Conservation (phyloP, 129 eudicot genomes). For the Dittrichia graveolens region DNA sequence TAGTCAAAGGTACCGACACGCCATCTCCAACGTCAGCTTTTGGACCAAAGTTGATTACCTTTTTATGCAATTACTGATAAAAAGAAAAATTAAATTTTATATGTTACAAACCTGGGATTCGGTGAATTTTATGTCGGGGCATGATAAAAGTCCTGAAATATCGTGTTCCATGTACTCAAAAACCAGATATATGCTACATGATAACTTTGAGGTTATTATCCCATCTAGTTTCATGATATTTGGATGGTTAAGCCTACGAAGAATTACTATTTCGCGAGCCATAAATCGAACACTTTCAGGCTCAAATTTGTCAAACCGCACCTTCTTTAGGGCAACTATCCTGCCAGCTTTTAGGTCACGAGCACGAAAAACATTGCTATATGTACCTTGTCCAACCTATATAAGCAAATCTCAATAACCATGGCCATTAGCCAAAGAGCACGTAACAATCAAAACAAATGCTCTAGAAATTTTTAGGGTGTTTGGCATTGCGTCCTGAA, state of each 20-base stretch:
- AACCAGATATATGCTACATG: constrained; percentile 89
- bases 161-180: constrained; percentile 98
- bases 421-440: constrained; percentile 3
- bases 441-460: constrained; percentile 2
- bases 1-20: neutral
- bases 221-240: constrained; percentile 87
- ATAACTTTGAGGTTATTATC: constrained; percentile 68
- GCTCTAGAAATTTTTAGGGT: neutral
- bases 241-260: constrained; percentile 91
- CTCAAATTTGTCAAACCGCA: constrained; percentile 89
- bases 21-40: neutral
- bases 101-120: constrained; percentile 74
- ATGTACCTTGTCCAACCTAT: constrained; percentile 94
- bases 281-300: constrained; percentile 98
- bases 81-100: neutral
- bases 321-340: constrained; percentile 89
- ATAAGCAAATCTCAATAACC: constrained; percentile 10
- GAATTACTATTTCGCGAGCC: constrained; percentile 89
- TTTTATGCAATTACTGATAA: neutral
- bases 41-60: constrained; percentile 1
- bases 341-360: constrained; percentile 69
- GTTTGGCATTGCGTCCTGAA: no score
- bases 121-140: constrained; percentile 70
- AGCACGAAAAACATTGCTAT: constrained; percentile 88
- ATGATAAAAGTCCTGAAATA: constrained; percentile 77